Percentiles rank a stretch among this genome's conserved stretches.
Conservation (phyloP, 129 eudicot genomes). For the Flaveria ramosissima region DNA sequence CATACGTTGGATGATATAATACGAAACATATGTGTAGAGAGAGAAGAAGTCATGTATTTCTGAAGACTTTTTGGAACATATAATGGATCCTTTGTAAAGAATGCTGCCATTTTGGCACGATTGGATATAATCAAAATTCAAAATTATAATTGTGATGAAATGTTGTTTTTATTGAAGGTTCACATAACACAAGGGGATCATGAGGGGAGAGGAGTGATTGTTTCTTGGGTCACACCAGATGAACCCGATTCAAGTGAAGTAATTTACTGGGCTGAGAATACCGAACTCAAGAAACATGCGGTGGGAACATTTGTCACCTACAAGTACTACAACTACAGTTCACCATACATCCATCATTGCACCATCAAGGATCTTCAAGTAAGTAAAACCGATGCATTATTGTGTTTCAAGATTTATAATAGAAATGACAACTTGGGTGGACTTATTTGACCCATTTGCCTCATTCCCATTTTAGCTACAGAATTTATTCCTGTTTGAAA, state of each 20-base stretch:
- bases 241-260: conserved; percentile 75
- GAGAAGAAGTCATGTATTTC: too few species aligned
- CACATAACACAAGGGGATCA: conserved; percentile 96
- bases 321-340: conserved; percentile 78
- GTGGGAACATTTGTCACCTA: conserved; percentile 59
- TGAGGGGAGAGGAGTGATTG: conserved; percentile 71
- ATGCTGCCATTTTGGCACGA: too few species aligned
- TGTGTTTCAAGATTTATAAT: conserved; percentile 3
- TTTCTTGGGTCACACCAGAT: conserved; percentile 79
- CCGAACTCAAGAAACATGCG: conserved; percentile 37
- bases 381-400: neutral
- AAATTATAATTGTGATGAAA: conserved; percentile 1
- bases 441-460: neutral
- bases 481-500: neutral
- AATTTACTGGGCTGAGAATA: conserved; percentile 66
- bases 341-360: conserved; percentile 94
- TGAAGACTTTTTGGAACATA: too few species aligned
- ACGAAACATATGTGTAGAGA: too few species aligned
- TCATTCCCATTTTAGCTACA: neutral
- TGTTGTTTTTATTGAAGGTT: conserved; percentile 50
- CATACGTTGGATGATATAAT: neutral
- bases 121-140: neutral
- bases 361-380: conserved; percentile 67
- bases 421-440: neutral
- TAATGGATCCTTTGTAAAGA: too few species aligned